phyloP scores from a whole-genome alignment of 1,284 basidiomycete species.

The Lentinula novae-zelandiae region DNA sequence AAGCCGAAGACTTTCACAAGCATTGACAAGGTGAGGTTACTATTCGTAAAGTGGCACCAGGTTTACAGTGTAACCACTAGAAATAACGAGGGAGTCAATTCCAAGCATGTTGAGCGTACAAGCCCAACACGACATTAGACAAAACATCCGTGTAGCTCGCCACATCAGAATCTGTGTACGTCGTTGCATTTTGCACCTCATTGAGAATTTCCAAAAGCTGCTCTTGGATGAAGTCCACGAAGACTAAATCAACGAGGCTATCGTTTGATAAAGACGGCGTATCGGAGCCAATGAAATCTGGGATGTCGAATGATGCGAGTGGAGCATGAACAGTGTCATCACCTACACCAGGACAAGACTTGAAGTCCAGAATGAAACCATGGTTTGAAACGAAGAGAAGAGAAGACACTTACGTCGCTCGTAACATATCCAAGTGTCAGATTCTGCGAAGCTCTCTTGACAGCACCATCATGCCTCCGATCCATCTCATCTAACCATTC shows the following conservation, averaged over 20 bases:
- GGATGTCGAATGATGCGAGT: constrained; percentile 48
- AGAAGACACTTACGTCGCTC: constrained; percentile 46
- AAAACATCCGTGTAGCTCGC: constrained; percentile 47
- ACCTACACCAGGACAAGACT: constrained; percentile 67
- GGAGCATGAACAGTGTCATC: constrained; percentile 64
- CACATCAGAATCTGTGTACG: constrained; percentile 50
- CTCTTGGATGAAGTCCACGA: constrained; percentile 60
- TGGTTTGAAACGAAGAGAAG: background rate
- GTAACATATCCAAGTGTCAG: constrained; percentile 75
- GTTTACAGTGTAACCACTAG: no score
- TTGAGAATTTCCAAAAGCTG: constrained; percentile 56
- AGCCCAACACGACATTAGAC: constrained; percentile 47
- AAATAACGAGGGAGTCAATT: constrained; percentile 31
- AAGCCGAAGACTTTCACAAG: no score
- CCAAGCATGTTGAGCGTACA: constrained; percentile 61
- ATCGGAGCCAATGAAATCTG: constrained; percentile 58
- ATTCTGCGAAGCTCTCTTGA: constrained; percentile 37
- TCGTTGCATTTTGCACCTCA: constrained; percentile 38
- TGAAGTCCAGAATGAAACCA: background rate
- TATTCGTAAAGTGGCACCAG: no score
- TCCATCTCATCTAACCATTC: constrained; percentile 58
- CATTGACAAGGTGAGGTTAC: no score
- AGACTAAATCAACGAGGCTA: constrained; percentile 63
- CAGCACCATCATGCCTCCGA: constrained; percentile 26
- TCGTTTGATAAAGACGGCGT: constrained; percentile 44